Evolutionary conservation across 768 basidiomycete species (phyloP), one percentile per base, ranked within the genome.

Genomic region (Hygrophoropsis aurantiaca): DNA sequence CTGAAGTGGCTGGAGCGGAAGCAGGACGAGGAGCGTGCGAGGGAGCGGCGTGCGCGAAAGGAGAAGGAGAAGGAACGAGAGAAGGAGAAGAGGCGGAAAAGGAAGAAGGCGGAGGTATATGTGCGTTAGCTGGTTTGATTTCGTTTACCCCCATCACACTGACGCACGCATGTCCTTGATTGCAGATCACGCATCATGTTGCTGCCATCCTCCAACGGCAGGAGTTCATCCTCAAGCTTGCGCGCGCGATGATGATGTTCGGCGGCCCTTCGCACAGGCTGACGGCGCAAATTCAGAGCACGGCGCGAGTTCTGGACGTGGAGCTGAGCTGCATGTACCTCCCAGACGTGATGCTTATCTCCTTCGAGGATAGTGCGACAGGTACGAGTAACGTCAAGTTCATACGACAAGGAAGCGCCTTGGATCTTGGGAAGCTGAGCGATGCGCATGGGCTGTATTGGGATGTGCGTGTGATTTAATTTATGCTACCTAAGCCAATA

Each of bases 241-340:
- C 85, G 5, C 79, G 88, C 42, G 82, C 88, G 9, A 82, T 94
- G 76, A 94, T 93, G 88, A 89, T 87, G 80, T 91, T 89, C 54
- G 90, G 90, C 9, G 85, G 84, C 2, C 88, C 90, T 16, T 79
- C 85, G 11, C 89, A 94, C 62, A 85, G 90, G 34, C 74, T 94
- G 16, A 88, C 85, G 57, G 77, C 87, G 2, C 90, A 93, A 61
- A 82, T 93, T 46, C 81, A 83, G 59, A 82, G 85, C 11, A 88
- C 90, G 1, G 88, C 84, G 11, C 77, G 75, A 6, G 87, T 92
- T 11, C 78, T 94, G 20, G 90, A 93, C 52, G 74, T 93, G 49
- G 75, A 79, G 53, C 74, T 82, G 38, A 79, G 77, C 42, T 85
- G 89, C 67, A 74, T 92, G 65, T 88, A 90, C 59, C 67, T 87